Base-by-base conservation (phyloP, 495 filamentous ascomycete species). In the Aspergillus carlsbadensis region DNA sequence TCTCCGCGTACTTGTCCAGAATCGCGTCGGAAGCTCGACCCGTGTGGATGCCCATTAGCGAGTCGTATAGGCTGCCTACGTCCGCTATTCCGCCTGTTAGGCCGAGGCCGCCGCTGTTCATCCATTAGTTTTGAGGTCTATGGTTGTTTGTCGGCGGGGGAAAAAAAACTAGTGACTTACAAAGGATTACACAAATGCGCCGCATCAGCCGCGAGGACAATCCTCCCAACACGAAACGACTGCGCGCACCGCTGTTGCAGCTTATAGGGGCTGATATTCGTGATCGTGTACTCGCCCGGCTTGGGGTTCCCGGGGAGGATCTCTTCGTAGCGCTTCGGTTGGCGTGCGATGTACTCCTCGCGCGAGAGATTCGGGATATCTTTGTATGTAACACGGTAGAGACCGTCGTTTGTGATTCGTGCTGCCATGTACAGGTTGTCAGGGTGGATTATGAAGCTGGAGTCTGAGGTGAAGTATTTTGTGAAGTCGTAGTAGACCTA, bases 51-150 rank as follows among this genome's bases (percentile, higher is more conserved):
- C 81, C 83, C 20, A 72, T 65, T 3, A 87, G 68, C 45, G 79
- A 79, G 53, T 87, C 82, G 48, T 71, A 81, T n/a, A 87, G 71
- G 1, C 77, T 77, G 21, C 81, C 81, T 1, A 85, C 72, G 52
- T 87, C 84, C 11, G 79, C 82, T 22, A 87, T 78, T 0, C 84
- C 84, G 10, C 83, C 83, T 0, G 82, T 86, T 41, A 87, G 77
- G 3, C 84, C 84, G 36, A 85, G 68, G 6, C 84, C 83, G 49
- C 84, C 84, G 62, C 70, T 71, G 47, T 35, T 51, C 11, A 6
- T 40, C 26, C 26, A 8, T 29, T 29, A 29, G 21, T 34, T 58
- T 22, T 20, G 41, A 37, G 34, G 20, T 21, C 10, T 3, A 22
- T 14, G 15, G n/a, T n/a, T n/a, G n/a, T n/a, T n/a, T 14, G 8